Conservation (phyloP, 129 eudicot species). For the Gnaphalium uliginosum region DNA sequence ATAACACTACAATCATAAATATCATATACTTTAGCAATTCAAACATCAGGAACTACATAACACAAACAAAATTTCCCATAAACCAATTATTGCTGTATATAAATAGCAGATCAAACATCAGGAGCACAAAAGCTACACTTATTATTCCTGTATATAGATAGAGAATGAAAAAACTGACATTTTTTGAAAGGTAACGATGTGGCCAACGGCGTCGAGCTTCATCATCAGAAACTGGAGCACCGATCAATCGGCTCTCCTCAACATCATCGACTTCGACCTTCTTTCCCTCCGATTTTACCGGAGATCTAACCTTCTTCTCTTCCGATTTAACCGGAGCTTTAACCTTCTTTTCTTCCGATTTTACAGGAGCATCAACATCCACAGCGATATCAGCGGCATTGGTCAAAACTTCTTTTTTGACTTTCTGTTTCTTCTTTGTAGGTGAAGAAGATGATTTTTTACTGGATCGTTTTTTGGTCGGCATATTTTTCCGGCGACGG, state of each 20-base stretch:
- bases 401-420: not conserved
- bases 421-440: constrained; percentile 21
- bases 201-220: constrained; percentile 72
- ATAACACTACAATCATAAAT: not conserved
- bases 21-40: not conserved
- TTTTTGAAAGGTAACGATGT: constrained; percentile 37
- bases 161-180: constrained; percentile 7
- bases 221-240: constrained; percentile 42
- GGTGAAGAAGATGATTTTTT: constrained; percentile 2
- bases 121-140: too few species aligned
- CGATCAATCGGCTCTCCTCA: constrained; percentile 35
- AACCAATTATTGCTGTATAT: not conserved
- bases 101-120: too few species aligned
- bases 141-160: not conserved
- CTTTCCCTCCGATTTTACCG: not conserved
- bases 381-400: constrained; percentile 6
- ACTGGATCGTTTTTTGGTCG: constrained; percentile 3
- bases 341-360: too few species aligned
- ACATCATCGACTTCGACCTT: constrained; percentile 16
- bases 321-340: constrained; percentile 15
- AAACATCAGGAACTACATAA: not conserved
- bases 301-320: not conserved
- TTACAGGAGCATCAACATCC: not conserved
- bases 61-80: not conserved
- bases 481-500: constrained; percentile 14